Conservation (phyloP, 2,329 filamentous ascomycete genomes). For the Nannizzia gypsea region DNA sequence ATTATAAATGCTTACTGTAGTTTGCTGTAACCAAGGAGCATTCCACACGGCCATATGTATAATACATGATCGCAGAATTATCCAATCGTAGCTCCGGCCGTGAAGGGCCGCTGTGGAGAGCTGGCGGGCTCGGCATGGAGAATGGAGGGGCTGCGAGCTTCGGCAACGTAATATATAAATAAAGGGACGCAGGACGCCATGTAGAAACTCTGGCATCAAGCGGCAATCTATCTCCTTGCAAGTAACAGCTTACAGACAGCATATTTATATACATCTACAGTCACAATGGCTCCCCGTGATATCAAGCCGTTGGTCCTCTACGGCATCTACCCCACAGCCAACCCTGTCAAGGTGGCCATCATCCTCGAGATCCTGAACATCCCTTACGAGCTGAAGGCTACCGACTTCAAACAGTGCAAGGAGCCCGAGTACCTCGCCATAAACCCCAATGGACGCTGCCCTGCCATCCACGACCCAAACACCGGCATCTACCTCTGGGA, state of each 20-base stretch:
- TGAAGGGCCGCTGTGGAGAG: not conserved
- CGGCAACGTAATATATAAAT: not conserved
- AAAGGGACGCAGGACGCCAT: no score
- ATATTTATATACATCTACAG: not conserved
- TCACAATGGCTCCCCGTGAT: not conserved
- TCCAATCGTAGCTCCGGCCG: not conserved
- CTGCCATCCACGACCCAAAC: conserved; percentile 30
- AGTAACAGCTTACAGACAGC: not conserved
- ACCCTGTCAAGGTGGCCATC: conserved; percentile 5
- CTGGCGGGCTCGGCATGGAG: not conserved
- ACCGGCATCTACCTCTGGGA: conserved; percentile 30
- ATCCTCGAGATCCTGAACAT: conserved; percentile 2
- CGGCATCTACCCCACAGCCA: conserved; percentile 3
- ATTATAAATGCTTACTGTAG: no score
- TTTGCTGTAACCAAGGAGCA: no score
- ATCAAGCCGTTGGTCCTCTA: conserved; percentile 16
- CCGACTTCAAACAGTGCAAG: conserved; percentile 3
- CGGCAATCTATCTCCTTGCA: not conserved
- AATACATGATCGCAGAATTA: not conserved
- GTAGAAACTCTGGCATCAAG: not conserved
- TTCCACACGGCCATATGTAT: not conserved
- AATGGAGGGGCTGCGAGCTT: not conserved
- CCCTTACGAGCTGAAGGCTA: conserved; percentile 4
- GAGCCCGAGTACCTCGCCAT: conserved; percentile 15
- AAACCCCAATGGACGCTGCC: conserved; percentile 36